A percentile compares a stretch with the other conserved stretches of the same genome.
Conservation (phyloP, 306 rosid species). For the Fagus sylvatica region DNA sequence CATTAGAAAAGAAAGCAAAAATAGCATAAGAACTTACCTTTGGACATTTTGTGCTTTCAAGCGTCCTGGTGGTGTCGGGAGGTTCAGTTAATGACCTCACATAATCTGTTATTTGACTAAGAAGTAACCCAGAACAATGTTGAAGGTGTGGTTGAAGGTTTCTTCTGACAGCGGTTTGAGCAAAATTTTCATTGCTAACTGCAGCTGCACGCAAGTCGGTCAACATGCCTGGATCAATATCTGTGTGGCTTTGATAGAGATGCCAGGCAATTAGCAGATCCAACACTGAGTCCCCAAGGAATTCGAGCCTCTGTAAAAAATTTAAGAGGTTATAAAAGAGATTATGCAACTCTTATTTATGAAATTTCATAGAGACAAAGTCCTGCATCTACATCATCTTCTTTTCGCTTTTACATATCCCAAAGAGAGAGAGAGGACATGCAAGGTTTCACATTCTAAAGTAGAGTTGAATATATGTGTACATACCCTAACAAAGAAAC, state of each 20-base stretch:
- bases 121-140: conserved; percentile 66
- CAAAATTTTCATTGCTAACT: conserved; percentile 83
- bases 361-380: no score
- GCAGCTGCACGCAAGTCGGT: conserved; percentile 94
- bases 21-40: conserved; percentile 53
- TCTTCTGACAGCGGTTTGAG: conserved; percentile 75
- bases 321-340: conserved; percentile 25
- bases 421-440: no score
- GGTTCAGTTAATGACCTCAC: conserved; percentile 51
- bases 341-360: conserved; percentile 14
- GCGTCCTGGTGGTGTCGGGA: conserved; percentile 23
- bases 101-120: conserved; percentile 70
- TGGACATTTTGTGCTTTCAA: conserved; percentile 58
- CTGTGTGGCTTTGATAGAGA: conserved; percentile 62
- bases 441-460: no score
- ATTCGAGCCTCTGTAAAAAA: conserved; percentile 82
- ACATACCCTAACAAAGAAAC: no score
- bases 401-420: no score
- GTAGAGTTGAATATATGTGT: no score
- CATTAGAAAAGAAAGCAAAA: neutral
- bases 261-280: conserved; percentile 88
- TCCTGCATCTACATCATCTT: no score
- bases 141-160: conserved; percentile 72
- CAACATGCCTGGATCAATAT: conserved; percentile 84
- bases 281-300: conserved; percentile 89